Conservation (phyloP, 148 eudicot genomes). For the Linanthus parryae region DNA sequence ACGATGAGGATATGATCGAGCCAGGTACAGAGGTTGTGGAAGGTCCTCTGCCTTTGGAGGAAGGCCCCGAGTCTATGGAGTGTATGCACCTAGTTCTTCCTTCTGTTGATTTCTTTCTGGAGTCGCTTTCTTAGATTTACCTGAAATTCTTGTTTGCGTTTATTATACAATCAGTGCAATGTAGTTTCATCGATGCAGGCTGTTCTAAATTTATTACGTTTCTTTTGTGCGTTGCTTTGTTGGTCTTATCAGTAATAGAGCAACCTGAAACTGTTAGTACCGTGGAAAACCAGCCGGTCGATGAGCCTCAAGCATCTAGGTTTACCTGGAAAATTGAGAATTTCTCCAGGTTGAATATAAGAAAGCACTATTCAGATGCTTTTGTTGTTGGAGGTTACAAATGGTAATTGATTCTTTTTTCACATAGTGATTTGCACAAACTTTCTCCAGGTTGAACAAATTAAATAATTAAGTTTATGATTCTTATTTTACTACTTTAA, state of each 20-base stretch:
- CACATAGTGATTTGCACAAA: not conserved
- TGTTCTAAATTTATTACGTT: not conserved
- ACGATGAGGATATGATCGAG: slow-evolving; percentile 5
- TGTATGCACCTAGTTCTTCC: not conserved
- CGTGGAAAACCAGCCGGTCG: slow-evolving; percentile 15
- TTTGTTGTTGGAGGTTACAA: slow-evolving; percentile 24
- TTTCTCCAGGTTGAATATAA: slow-evolving; percentile 21
- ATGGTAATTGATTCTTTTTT: slow-evolving; percentile 11
- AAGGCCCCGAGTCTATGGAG: slow-evolving; percentile 10
- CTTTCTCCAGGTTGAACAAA: not conserved
- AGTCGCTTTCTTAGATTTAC: no score
- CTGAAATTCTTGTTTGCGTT: no score
- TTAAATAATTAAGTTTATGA: slow-evolving; percentile 1
- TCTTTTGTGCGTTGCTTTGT: not conserved
- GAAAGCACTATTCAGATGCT: slow-evolving; percentile 22
- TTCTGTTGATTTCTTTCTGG: no score
- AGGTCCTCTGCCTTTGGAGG: slow-evolving; percentile 1
- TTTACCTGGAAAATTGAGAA: slow-evolving; percentile 28
- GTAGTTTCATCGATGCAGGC: not conserved
- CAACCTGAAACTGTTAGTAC: slow-evolving; percentile 14
- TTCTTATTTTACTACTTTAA: no score
- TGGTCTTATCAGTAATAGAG: slow-evolving; percentile 3
- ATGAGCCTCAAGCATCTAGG: slow-evolving; percentile 20
- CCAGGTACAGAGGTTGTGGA: slow-evolving; percentile 1
- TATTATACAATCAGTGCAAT: not conserved